Evolutionary conservation across 768 basidiomycete genomes (phyloP).

Genomic region (Dentipellis fragilis): DNA sequence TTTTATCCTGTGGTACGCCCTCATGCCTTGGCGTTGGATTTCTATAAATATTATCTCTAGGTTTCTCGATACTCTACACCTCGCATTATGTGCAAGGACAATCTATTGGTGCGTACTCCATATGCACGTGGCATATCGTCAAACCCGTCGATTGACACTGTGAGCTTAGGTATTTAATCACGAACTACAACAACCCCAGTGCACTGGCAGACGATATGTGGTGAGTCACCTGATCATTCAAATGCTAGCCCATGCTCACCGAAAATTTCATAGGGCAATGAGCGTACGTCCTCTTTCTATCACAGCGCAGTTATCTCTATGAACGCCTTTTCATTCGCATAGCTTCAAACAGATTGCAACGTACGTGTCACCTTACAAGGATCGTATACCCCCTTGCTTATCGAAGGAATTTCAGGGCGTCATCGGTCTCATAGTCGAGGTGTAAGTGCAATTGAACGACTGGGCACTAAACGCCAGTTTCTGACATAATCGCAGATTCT

Average conservation of each 20-base stretch:
- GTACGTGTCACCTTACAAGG: background rate
- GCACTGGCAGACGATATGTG: constrained; percentile 31
- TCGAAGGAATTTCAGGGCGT: background rate
- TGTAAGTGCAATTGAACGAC: background rate
- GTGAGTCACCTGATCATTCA: constrained; percentile 18
- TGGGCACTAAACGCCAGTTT: background rate
- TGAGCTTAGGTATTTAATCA: constrained; percentile 32
- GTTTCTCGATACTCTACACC: constrained; percentile 33
- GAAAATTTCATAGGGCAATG: constrained; percentile 8
- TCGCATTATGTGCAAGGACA: constrained; percentile 32
- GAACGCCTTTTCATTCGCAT: background rate
- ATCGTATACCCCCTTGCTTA: background rate
- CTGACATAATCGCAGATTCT: background rate
- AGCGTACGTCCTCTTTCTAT: constrained; percentile 9
- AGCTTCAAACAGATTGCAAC: background rate
- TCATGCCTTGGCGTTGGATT: background rate
- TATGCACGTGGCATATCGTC: no score
- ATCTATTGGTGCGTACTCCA: constrained; percentile 38
- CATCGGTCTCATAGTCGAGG: background rate
- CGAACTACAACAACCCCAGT: constrained; percentile 29
- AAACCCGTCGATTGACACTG: no score
- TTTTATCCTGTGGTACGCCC: background rate
- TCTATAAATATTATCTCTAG: constrained; percentile 12
- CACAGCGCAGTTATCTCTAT: background rate
- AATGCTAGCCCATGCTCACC: background rate